Percentiles rank a stretch among this genome's conserved stretches.
Conservation (phyloP, 2,329 filamentous ascomycete genomes). For the Fusarium buxicola region DNA sequence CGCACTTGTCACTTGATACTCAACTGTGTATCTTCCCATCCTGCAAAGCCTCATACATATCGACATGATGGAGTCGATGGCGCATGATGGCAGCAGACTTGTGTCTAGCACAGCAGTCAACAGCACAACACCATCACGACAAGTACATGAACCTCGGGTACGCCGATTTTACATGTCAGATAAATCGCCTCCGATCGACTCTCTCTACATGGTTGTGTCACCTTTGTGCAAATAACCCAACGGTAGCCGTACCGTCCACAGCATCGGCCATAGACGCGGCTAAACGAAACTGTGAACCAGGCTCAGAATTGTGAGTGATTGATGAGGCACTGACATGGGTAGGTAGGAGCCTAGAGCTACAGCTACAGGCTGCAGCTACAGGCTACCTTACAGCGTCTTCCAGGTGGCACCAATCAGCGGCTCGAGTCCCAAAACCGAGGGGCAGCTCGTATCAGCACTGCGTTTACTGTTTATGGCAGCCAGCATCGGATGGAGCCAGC, state of each 20-base stretch:
- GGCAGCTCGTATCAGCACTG: conserved; percentile 19
- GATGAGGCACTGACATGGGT: not conserved
- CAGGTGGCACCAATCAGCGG: conserved; percentile 3
- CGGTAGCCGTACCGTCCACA: conserved; percentile 6
- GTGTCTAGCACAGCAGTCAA: too few species aligned
- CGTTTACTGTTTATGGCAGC: not conserved
- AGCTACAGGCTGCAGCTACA: not conserved
- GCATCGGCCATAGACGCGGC: conserved; percentile 12
- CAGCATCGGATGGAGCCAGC: not conserved
- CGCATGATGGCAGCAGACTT: too few species aligned
- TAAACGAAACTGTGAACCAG: conserved; percentile 11
- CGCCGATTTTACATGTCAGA: not conserved
- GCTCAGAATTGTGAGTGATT: not conserved
- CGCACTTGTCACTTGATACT: too few species aligned
- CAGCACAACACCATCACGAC: not conserved
- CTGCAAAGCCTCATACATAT: too few species aligned
- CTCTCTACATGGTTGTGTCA: not conserved
- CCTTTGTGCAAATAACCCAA: not conserved
- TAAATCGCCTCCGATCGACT: not conserved
- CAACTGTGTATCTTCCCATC: not conserved
- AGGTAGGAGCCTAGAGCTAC: conserved; percentile 1
- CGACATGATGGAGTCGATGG: too few species aligned
- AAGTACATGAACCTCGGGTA: not conserved
- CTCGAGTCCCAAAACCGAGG: not conserved
- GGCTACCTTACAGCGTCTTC: too few species aligned